phyloP scores from a whole-genome alignment of 2,329 filamentous ascomycete species.

The Diaporthe sp. region DNA sequence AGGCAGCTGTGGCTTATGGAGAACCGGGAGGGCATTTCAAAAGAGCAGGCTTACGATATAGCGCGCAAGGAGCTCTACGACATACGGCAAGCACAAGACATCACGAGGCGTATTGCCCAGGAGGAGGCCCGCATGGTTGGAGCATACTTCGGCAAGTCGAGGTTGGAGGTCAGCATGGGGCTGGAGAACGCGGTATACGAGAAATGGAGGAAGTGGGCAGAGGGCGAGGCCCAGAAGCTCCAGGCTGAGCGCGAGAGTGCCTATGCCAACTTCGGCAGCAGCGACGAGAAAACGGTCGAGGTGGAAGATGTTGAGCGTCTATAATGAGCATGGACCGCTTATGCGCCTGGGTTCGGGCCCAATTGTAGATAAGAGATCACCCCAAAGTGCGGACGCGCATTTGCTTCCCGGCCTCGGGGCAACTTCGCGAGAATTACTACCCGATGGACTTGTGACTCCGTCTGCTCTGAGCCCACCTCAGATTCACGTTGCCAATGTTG shows the following conservation, averaged over 20 bases:
- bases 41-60: conserved; percentile 81
- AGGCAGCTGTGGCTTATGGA: conserved; percentile 89
- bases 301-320: conserved; percentile 30
- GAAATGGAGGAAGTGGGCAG: conserved; percentile 86
- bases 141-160: conserved; percentile 85
- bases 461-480: conserved; percentile 16
- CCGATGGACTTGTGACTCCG: not conserved
- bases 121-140: conserved; percentile 90
- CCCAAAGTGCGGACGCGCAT: not conserved
- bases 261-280: conserved; percentile 54
- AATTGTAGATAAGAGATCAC: not conserved
- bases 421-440: not conserved
- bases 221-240: conserved; percentile 54
- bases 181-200: conserved; percentile 86
- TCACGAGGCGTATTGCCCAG: conserved; percentile 82
- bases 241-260: conserved; percentile 53
- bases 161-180: conserved; percentile 80
- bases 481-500: conserved; percentile 41
- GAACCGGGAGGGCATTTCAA: conserved; percentile 63
- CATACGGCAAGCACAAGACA: conserved; percentile 82
- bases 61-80: conserved; percentile 92
- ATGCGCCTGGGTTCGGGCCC: not conserved
- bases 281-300: conserved; percentile 44
- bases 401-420: not conserved
- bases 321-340: not conserved